phyloP scores from a whole-genome alignment of 768 basidiomycete species.

The Rhodosporidiobolus sp. region DNA sequence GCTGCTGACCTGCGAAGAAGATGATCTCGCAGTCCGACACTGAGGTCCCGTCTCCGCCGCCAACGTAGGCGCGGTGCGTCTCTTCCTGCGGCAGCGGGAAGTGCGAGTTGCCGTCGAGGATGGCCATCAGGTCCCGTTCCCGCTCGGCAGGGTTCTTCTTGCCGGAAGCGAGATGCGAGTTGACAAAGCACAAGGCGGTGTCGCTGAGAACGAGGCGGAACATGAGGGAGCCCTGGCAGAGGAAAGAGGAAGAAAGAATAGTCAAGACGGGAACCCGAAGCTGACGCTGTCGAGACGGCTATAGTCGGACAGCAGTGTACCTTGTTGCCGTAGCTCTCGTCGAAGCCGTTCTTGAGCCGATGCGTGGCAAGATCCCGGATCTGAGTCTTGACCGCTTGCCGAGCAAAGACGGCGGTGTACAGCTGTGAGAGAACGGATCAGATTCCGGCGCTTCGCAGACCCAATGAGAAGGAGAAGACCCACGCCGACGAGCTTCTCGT shows the following conservation, averaged over 20 bases:
- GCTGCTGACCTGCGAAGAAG: constrained; percentile 55
- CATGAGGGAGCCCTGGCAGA: constrained; percentile 28
- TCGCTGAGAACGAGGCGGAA: constrained; percentile 72
- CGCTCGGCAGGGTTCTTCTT: constrained; percentile 51
- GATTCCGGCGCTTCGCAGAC: fast-evolving
- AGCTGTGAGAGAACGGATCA: constrained; percentile 46
- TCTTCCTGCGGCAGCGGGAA: constrained; percentile 15
- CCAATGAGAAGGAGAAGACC: neutral
- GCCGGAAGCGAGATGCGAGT: constrained; percentile 78
- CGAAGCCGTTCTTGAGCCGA: constrained; percentile 84
- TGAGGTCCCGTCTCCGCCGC: constrained; percentile 89
- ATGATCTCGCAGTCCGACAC: constrained; percentile 91
- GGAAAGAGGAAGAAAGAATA: neutral
- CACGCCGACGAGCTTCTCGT: constrained; percentile 79
- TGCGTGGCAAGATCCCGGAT: constrained; percentile 71
- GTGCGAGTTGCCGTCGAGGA: constrained; percentile 68
- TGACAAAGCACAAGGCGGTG: constrained; percentile 88
- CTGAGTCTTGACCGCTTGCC: constrained; percentile 45
- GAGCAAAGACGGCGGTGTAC: constrained; percentile 66
- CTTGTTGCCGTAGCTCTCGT: constrained; percentile 90
- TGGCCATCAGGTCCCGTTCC: constrained; percentile 79
- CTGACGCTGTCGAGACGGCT: too few relatives aligned
- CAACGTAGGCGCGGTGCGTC: constrained; percentile 58
- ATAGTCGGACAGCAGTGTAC: constrained; percentile 43
- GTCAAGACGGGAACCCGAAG: neutral